These are phyloP conservation scores for Solanum tarijense DNA, from an alignment of 257 asterid species.

Conservation along the genomic window DNA sequence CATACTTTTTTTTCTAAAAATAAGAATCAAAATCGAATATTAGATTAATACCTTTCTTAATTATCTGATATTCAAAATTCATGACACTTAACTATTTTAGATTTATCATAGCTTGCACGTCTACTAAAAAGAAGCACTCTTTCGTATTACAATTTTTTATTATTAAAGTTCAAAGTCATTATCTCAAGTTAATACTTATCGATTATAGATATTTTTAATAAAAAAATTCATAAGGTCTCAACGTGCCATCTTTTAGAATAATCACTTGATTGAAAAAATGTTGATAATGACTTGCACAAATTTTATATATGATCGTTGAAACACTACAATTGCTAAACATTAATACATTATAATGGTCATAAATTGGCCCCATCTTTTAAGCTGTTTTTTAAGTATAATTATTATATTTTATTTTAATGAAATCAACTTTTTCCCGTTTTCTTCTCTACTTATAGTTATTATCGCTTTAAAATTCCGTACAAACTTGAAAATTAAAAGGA, in stretches of 20 bases:
- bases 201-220: no score
- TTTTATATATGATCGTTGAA: background rate
- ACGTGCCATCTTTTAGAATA: background rate
- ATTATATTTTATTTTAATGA: background rate
- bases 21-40: background rate
- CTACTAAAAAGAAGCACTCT: background rate
- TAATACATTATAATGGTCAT: background rate
- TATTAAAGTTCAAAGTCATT: background rate
- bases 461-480: background rate
- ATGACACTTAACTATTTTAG: background rate
- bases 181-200: background rate
- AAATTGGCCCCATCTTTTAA: background rate
- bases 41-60: background rate
- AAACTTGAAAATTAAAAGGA: background rate
- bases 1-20: background rate
- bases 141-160: background rate
- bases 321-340: background rate
- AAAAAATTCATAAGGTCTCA: background rate
- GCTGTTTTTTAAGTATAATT: background rate
- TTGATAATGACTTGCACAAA: background rate
- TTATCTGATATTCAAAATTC: background rate
- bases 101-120: background rate
- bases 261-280: background rate
- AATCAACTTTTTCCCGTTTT: background rate
- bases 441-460: background rate